Conservation (phyloP, 2,329 filamentous ascomycete genomes). For the Cryphonectria nitschkei region DNA sequence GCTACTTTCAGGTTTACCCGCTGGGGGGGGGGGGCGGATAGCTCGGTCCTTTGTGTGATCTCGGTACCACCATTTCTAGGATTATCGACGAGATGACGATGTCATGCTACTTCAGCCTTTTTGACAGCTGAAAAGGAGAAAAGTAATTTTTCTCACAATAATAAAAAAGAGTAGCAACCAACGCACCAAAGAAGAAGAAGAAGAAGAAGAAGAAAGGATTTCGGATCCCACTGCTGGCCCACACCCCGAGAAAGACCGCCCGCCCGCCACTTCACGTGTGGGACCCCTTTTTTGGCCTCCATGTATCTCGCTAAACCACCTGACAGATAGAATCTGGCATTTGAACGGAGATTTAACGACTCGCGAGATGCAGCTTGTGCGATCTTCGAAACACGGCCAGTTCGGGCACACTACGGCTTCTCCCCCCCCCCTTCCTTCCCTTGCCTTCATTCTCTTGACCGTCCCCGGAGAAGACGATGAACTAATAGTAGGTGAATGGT, state of each 20-base stretch:
- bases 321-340: slow-evolving; percentile 27
- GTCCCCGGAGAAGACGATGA: no score
- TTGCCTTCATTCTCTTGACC: no score
- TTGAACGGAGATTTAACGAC: slow-evolving; percentile 27
- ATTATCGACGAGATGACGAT: neutral
- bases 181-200: neutral
- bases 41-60: neutral
- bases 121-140: neutral
- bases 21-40: neutral
- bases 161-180: neutral
- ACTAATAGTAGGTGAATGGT: no score
- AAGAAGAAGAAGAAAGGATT: neutral
- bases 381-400: slow-evolving; percentile 18
- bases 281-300: neutral
- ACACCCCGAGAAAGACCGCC: neutral
- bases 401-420: neutral
- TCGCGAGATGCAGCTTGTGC: slow-evolving; percentile 26
- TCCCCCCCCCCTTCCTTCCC: no score
- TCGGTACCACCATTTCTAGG: neutral
- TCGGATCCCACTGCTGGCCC: neutral
- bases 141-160: neutral
- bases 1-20: neutral
- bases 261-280: slow-evolving; percentile 1
- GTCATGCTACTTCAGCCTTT: no score
- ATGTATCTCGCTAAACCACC: slow-evolving; percentile 22